Conservation (phyloP, 2,329 filamentous ascomycete genomes). For the Podosphaera xanthii region DNA sequence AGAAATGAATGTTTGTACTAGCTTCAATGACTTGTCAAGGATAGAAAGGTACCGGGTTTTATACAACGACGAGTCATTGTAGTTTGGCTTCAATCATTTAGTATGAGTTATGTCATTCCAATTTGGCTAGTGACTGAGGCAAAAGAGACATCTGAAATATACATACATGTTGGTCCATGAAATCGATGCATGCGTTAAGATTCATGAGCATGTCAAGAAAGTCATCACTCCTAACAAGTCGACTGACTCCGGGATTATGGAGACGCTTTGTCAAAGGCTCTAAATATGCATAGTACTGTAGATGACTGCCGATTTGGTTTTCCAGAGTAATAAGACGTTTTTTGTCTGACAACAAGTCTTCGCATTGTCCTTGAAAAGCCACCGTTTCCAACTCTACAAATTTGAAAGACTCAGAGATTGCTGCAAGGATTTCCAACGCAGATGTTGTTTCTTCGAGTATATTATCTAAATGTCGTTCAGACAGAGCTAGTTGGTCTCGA, state of each 20-base stretch:
- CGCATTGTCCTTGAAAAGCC: constrained; percentile 82
- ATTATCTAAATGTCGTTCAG: constrained; percentile 59
- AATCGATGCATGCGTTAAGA: constrained; percentile 73
- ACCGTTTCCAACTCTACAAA: constrained; percentile 75
- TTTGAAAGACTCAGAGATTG: constrained; percentile 66
- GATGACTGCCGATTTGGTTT: constrained; percentile 64
- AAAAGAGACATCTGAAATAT: not conserved
- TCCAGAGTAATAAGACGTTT: constrained; percentile 55
- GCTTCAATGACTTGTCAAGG: constrained; percentile 40
- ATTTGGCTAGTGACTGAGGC: constrained; percentile 4
- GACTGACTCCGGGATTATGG: constrained; percentile 76
- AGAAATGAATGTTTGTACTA: constrained; percentile 6
- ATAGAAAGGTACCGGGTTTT: constrained; percentile 69
- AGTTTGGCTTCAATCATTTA: constrained; percentile 34
- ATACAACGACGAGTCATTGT: constrained; percentile 73
- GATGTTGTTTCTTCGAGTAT: constrained; percentile 56
- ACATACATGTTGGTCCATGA: constrained; percentile 69
- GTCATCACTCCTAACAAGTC: constrained; percentile 59
- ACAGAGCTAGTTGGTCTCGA: constrained; percentile 57
- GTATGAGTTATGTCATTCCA: not conserved
- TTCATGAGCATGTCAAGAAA: constrained; percentile 77
- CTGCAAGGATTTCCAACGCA: constrained; percentile 53
- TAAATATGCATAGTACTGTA: constrained; percentile 87
- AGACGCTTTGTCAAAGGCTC: constrained; percentile 75
- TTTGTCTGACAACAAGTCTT: constrained; percentile 67